Evolutionary conservation across 305 asterid genomes (phyloP).

Genomic region (Fraxinus floribunda): DNA sequence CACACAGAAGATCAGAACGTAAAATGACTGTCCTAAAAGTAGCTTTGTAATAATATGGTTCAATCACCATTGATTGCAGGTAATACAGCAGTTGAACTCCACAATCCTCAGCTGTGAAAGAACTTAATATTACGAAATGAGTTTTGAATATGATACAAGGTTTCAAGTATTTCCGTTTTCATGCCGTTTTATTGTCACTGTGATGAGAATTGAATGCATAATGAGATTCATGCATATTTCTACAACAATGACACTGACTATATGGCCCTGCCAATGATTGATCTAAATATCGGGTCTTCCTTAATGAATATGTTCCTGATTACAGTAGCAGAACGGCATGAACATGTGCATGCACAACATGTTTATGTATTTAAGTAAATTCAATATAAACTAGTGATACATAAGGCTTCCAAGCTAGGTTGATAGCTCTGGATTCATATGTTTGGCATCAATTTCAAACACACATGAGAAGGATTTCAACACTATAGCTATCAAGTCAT

Average conservation of each 20-base stretch:
- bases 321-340: not conserved
- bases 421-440: not conserved
- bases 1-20: not conserved
- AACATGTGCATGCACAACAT: not conserved
- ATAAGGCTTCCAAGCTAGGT: not conserved
- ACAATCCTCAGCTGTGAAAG: not conserved
- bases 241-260: not conserved
- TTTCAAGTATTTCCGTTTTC: not conserved
- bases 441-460: not conserved
- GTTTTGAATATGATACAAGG: constrained; percentile 3
- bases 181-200: not conserved
- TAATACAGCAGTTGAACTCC: not conserved
- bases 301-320: not conserved
- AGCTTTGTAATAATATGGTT: not conserved
- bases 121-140: not conserved
- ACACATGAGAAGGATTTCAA: not conserved
- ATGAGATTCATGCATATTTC: not conserved
- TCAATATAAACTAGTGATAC: not conserved
- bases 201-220: not conserved
- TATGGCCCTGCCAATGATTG: not conserved
- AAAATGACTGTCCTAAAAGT: not conserved
- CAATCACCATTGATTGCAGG: not conserved
- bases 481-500: constrained; percentile 9
- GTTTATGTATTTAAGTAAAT: not conserved
- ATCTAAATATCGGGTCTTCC: not conserved